phyloP scores from a whole-genome alignment of 495 filamentous ascomycete species.

The Annulohypoxylon stygium region DNA sequence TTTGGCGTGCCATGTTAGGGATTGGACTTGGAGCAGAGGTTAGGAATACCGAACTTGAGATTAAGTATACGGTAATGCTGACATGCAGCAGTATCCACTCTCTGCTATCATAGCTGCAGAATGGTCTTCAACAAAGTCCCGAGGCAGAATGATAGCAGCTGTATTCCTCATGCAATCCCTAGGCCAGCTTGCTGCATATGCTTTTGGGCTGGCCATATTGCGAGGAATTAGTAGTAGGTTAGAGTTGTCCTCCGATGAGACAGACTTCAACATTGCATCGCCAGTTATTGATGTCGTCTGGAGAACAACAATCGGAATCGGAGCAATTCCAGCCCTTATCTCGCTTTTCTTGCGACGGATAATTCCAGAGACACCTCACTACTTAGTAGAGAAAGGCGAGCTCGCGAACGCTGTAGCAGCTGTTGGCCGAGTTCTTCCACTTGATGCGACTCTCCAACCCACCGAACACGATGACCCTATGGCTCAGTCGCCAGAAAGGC shows the following conservation, averaged over 20 bases:
- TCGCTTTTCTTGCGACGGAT: slow-evolving; percentile 70
- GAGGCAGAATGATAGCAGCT: slow-evolving; percentile 73
- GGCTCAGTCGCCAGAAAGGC: slow-evolving; percentile 29
- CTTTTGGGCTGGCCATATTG: slow-evolving; percentile 59
- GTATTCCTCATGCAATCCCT: slow-evolving; percentile 77
- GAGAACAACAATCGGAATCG: slow-evolving; percentile 72
- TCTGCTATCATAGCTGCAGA: slow-evolving; percentile 72
- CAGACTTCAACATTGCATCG: slow-evolving; percentile 58
- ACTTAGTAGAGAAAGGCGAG: slow-evolving; percentile 43
- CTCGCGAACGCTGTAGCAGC: slow-evolving; percentile 40
- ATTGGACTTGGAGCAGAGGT: slow-evolving; percentile 63
- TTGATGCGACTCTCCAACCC: slow-evolving; percentile 33
- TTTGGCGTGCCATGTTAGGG: slow-evolving; percentile 70
- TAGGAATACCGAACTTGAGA: background rate
- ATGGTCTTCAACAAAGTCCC: slow-evolving; percentile 69
- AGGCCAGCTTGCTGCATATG: slow-evolving; percentile 70
- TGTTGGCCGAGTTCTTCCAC: slow-evolving; percentile 53
- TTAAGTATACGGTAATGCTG: background rate
- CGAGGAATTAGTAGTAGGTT: slow-evolving; percentile 63
- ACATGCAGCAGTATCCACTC: slow-evolving; percentile 50
- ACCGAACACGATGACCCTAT: slow-evolving; percentile 12
- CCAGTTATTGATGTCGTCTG: slow-evolving; percentile 62
- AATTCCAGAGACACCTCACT: slow-evolving; percentile 74
- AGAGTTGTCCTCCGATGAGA: slow-evolving; percentile 59
- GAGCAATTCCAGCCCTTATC: slow-evolving; percentile 70